These are phyloP conservation scores for Cryptococcus sp. DNA, from an alignment of 1,284 basidiomycete species.

Conservation along the genomic window DNA sequence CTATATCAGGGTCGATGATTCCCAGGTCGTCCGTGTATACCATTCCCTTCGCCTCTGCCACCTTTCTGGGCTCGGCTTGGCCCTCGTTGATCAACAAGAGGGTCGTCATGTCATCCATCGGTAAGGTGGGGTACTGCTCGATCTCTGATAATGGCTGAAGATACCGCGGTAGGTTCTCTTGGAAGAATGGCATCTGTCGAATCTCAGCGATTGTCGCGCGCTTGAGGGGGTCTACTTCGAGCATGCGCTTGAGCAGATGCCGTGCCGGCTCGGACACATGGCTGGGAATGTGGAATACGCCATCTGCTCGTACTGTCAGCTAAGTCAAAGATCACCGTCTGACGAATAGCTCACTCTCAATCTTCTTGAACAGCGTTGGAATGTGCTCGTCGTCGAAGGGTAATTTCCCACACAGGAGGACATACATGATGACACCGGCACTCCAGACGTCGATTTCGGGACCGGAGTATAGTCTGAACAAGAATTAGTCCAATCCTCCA, in stretches of 20 bases:
- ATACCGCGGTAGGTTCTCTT: constrained; percentile 78
- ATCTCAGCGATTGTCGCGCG: constrained; percentile 90
- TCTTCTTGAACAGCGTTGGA: constrained; percentile 86
- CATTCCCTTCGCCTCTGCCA: constrained; percentile 52
- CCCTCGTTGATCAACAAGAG: constrained; percentile 47
- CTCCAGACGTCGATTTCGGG: constrained; percentile 99
- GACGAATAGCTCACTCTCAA: constrained; percentile 66
- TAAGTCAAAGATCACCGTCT: neutral
- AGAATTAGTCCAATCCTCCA: constrained; percentile 7
- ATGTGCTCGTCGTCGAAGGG: constrained; percentile 97
- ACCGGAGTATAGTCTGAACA: constrained; percentile 73
- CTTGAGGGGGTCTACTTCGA: constrained; percentile 87
- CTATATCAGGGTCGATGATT: constrained; percentile 82
- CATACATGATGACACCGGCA: constrained; percentile 91
- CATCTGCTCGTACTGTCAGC: constrained; percentile 59
- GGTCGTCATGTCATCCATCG: constrained; percentile 50
- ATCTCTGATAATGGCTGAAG: constrained; percentile 74
- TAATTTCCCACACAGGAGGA: constrained; percentile 87
- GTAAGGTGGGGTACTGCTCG: constrained; percentile 44
- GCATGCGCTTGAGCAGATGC: constrained; percentile 79
- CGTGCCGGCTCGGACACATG: constrained; percentile 75
- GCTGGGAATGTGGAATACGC: constrained; percentile 77
- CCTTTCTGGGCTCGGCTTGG: constrained; percentile 46
- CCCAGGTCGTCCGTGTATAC: constrained; percentile 64
- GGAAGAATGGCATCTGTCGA: constrained; percentile 84